These are phyloP conservation scores for Candida sanyiensis DNA, from an alignment of 805 yeast species.

Conservation along the genomic window DNA sequence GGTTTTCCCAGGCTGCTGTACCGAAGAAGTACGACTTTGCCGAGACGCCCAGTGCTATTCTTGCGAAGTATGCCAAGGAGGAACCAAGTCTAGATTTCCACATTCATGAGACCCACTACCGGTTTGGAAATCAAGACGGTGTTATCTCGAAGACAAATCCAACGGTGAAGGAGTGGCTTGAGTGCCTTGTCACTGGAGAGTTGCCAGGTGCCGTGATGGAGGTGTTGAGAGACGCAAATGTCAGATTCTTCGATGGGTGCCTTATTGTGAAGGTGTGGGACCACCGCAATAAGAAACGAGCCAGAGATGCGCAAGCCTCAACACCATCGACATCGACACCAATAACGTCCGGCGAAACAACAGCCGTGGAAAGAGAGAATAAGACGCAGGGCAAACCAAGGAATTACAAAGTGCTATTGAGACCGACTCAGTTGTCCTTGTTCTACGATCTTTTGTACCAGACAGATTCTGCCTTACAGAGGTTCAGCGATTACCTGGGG, in stretches of 20 bases:
- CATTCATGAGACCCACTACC: conserved; percentile 84
- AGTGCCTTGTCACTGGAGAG: conserved; percentile 71
- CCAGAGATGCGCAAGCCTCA: not conserved
- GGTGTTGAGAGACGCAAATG: conserved; percentile 79
- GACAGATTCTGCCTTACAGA: conserved; percentile 62
- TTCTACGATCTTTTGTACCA: conserved; percentile 83
- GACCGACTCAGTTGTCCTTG: conserved; percentile 74
- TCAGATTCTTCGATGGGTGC: conserved; percentile 85
- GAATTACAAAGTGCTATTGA: conserved; percentile 68
- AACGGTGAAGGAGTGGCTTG: conserved; percentile 71
- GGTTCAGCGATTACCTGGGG: conserved; percentile 75
- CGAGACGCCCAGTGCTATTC: conserved; percentile 64
- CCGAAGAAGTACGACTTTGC: conserved; percentile 51
- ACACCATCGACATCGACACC: not conserved
- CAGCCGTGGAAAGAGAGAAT: not conserved
- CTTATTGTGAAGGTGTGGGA: conserved; percentile 81
- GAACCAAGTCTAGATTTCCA: conserved; percentile 86
- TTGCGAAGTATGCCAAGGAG: conserved; percentile 68
- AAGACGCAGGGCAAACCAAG: conserved; percentile 39
- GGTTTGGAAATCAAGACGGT: conserved; percentile 89
- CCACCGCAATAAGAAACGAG: conserved; percentile 42
- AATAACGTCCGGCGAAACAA: not conserved
- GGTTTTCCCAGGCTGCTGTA: conserved; percentile 22
- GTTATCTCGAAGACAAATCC: conserved; percentile 77
- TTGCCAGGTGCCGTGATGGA: conserved; percentile 89